phyloP scores from a whole-genome alignment of 768 basidiomycete genomes.

The Lentinula aciculospora region DNA sequence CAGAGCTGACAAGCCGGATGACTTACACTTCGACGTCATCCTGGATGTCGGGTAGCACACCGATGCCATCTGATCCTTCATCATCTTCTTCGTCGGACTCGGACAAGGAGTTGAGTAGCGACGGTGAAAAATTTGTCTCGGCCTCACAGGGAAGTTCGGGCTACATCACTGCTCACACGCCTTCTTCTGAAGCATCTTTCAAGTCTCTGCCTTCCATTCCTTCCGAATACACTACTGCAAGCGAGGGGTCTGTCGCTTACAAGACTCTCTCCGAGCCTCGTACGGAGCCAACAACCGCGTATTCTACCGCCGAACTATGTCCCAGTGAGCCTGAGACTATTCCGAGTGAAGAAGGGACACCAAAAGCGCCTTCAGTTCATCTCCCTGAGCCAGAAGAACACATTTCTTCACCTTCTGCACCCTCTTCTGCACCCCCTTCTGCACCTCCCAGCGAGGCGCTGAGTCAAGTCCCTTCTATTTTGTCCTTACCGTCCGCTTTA shows the following conservation, averaged over 20 bases:
- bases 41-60: conserved; percentile 13
- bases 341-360: conserved; percentile 36
- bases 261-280: conserved; percentile 44
- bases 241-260: conserved; percentile 40
- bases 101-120: conserved; percentile 24
- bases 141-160: conserved; percentile 47
- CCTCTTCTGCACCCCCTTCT: neutral
- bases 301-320: conserved; percentile 41
- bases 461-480: conserved; percentile 14
- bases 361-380: conserved; percentile 29
- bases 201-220: conserved; percentile 57
- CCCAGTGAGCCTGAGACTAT: conserved; percentile 35
- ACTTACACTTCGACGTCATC: conserved; percentile 19
- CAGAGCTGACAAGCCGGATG: conserved; percentile 28
- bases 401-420: neutral
- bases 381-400: conserved; percentile 26
- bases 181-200: conserved; percentile 45
- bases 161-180: conserved; percentile 37
- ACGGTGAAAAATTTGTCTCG: conserved; percentile 33
- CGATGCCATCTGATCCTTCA: conserved; percentile 27
- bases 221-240: conserved; percentile 47
- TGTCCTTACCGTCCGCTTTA: conserved; percentile 7
- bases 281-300: conserved; percentile 32
- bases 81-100: conserved; percentile 23
- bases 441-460: neutral